phyloP scores from a whole-genome alignment of 495 filamentous ascomycete species.

The Trichodelitschia bisporula region DNA sequence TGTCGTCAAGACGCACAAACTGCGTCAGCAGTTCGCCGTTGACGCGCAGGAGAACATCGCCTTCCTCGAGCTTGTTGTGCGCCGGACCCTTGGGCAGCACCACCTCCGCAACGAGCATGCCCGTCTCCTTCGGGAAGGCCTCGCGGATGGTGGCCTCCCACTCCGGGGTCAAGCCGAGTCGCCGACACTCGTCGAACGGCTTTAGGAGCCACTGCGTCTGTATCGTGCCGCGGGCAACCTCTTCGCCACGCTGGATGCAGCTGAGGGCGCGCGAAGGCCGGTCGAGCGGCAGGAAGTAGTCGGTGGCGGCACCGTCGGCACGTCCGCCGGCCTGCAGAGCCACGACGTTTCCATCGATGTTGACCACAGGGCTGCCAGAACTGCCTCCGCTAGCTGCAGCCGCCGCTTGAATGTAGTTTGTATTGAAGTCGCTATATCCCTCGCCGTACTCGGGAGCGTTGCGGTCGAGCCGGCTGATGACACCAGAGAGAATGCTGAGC shows the following conservation, averaged over 20 bases:
- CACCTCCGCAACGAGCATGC: conserved; percentile 91
- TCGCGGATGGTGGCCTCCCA: conserved; percentile 69
- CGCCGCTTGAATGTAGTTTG: conserved; percentile 96
- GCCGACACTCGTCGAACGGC: conserved; percentile 90
- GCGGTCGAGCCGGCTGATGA: conserved; percentile 84
- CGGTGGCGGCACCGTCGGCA: conserved; percentile 82
- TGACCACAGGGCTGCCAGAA: conserved; percentile 91
- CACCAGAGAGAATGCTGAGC: conserved; percentile 89
- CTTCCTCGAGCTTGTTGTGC: conserved; percentile 65
- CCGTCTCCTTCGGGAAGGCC: conserved; percentile 74
- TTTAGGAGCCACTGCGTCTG: conserved; percentile 94
- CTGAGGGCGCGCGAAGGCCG: conserved; percentile 64
- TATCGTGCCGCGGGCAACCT: conserved; percentile 76
- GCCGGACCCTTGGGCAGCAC: conserved; percentile 79
- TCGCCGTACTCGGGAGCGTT: conserved; percentile 98
- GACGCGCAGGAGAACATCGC: conserved; percentile 85
- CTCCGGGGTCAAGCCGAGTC: conserved; percentile 59
- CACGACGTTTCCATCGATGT: conserved; percentile 78
- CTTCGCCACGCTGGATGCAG: conserved; percentile 51
- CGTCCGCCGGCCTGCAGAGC: conserved; percentile 87
- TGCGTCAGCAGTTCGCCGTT: conserved; percentile 87
- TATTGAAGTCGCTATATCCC: conserved; percentile 98
- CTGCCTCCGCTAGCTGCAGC: conserved; percentile 89
- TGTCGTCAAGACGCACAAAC: conserved; percentile 81
- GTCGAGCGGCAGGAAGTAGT: conserved; percentile 92